Evolutionary conservation across 306 rosid species (phyloP).

Genomic region (Dalbergia cochinchinensis): DNA sequence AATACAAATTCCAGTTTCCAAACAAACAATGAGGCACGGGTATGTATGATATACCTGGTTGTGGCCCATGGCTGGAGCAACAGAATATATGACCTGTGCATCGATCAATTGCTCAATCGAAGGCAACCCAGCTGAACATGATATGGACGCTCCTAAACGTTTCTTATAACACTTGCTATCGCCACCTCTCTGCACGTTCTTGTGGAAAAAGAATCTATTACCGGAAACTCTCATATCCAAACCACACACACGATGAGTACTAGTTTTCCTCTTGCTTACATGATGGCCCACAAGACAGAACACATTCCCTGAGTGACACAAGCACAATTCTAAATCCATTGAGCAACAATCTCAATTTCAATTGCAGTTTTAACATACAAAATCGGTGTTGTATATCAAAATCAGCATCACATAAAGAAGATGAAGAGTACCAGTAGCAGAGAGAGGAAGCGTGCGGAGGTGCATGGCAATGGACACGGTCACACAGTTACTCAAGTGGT

Average conservation of each 20-base stretch:
- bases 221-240: constrained; percentile 29
- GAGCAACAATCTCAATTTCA: neutral
- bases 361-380: neutral
- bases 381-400: neutral
- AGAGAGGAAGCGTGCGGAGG: constrained; percentile 19
- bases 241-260: constrained; percentile 5
- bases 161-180: constrained; percentile 35
- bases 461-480: constrained; percentile 12
- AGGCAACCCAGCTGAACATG: constrained; percentile 49
- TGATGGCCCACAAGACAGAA: constrained; percentile 43
- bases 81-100: constrained; percentile 75
- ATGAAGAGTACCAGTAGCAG: constrained; percentile 30
- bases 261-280: constrained; percentile 46
- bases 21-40: no score
- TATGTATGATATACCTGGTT: constrained; percentile 63
- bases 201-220: constrained; percentile 34
- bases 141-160: constrained; percentile 39
- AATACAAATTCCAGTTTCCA: neutral
- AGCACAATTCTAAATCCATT: constrained; percentile 18
- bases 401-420: neutral
- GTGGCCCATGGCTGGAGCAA: constrained; percentile 98
- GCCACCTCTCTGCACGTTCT: constrained; percentile 33
- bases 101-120: constrained; percentile 50
- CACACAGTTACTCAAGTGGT: neutral
- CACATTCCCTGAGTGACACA: constrained; percentile 57